These are phyloP conservation scores for Phytophthora fragariaefolia DNA, from an alignment of 352 stramenopile species.

Conservation along the genomic window DNA sequence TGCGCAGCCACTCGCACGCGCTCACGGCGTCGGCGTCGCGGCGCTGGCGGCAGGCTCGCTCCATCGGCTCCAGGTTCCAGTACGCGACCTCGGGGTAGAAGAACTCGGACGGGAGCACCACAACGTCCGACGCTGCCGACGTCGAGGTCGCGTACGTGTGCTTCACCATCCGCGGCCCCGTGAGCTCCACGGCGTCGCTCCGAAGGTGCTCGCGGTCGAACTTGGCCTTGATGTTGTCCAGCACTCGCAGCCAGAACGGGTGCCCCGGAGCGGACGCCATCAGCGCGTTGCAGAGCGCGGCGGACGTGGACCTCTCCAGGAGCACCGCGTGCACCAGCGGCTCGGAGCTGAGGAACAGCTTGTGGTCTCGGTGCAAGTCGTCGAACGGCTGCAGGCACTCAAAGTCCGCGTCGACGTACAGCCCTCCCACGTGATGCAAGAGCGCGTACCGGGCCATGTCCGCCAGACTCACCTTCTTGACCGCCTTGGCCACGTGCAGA, in stretches of 20 bases:
- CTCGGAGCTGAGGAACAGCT: constrained; percentile 59
- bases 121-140: constrained; percentile 14
- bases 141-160: constrained; percentile 38
- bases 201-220: constrained; percentile 37
- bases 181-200: constrained; percentile 49
- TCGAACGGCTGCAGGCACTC: constrained; percentile 56
- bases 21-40: constrained; percentile 31
- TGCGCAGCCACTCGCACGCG: constrained; percentile 47
- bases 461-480: constrained; percentile 53
- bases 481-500: constrained; percentile 38
- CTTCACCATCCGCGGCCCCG: constrained; percentile 57
- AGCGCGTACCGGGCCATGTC: constrained; percentile 67
- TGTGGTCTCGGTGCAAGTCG: constrained; percentile 35
- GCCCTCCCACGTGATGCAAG: constrained; percentile 52
- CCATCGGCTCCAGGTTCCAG: constrained; percentile 56
- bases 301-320: constrained; percentile 41
- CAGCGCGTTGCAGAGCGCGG: constrained; percentile 61
- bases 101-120: constrained; percentile 45
- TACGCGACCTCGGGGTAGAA: constrained; percentile 66
- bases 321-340: constrained; percentile 50
- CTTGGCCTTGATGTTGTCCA: constrained; percentile 54
- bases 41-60: constrained; percentile 28
- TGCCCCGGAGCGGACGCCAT: constrained; percentile 56
- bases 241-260: constrained; percentile 58
- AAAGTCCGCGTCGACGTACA: constrained; percentile 65